phyloP scores from a whole-genome alignment of 805 yeast genomes.

The Spathaspora boniae region DNA sequence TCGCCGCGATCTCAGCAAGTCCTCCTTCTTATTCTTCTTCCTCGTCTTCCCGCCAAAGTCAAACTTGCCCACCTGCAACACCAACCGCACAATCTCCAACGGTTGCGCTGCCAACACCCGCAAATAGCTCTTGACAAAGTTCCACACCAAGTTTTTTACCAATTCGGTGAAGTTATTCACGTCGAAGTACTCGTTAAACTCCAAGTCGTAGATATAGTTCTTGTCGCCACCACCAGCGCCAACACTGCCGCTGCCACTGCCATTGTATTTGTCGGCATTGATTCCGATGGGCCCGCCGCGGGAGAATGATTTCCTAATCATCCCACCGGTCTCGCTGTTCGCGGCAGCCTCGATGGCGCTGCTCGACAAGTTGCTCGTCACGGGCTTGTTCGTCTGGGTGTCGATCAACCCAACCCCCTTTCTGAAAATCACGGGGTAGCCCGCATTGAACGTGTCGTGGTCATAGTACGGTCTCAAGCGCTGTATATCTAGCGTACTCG shows the following conservation, averaged over 20 bases:
- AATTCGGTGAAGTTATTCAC: conserved; percentile 54
- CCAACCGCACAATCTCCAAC: conserved; percentile 73
- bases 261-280: background rate
- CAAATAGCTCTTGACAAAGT: conserved; percentile 65
- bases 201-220: conserved; percentile 54
- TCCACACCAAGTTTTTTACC: conserved; percentile 52
- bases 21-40: conserved; percentile 6
- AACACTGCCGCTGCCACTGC: background rate
- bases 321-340: conserved; percentile 10
- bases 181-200: conserved; percentile 65
- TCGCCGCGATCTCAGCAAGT: conserved; percentile 9
- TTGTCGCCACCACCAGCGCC: conserved; percentile 20
- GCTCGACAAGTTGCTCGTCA: conserved; percentile 25
- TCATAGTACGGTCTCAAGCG: conserved; percentile 66
- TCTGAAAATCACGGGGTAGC: conserved; percentile 55
- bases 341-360: conserved; percentile 14
- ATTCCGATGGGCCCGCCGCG: conserved; percentile 10
- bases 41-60: conserved; percentile 19
- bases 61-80: conserved; percentile 78
- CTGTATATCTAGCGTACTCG: conserved; percentile 6
- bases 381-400: conserved; percentile 36
- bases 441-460: conserved; percentile 63
- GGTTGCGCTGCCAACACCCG: conserved; percentile 79
- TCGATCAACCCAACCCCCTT: conserved; percentile 62
- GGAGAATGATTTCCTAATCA: conserved; percentile 7